phyloP scores from a whole-genome alignment of 129 eudicot species.

The Smallanthus sonchifolius region DNA sequence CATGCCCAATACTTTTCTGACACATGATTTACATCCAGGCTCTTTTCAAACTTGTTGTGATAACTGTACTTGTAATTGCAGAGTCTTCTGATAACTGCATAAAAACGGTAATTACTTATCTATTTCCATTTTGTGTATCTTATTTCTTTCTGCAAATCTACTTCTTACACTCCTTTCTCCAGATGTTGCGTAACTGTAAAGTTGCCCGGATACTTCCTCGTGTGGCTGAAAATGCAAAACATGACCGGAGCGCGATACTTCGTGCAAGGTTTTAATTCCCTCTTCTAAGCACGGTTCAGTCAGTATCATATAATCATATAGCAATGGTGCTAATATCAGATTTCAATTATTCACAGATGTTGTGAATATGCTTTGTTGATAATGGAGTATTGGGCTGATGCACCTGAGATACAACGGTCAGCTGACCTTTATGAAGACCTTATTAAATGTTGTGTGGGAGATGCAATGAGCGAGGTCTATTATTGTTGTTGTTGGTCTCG shows the following conservation, averaged over 20 bases:
- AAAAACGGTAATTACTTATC: slow-evolving; percentile 60
- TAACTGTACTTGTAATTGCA: slow-evolving; percentile 95
- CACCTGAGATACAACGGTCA: slow-evolving; percentile 92
- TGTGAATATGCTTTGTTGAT: slow-evolving; percentile 93
- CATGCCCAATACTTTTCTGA: slow-evolving; percentile 31
- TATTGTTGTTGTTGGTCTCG: not conserved
- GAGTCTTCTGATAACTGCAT: slow-evolving; percentile 99
- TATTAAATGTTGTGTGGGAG: slow-evolving; percentile 84
- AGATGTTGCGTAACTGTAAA: slow-evolving; percentile 99
- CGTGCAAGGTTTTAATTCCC: slow-evolving; percentile 68
- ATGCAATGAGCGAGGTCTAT: slow-evolving; percentile 94
- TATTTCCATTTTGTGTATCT: not conserved
- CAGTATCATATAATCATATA: not conserved
- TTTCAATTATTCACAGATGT: slow-evolving; percentile 45
- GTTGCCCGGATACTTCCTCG: slow-evolving; percentile 88
- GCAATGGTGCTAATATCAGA: not conserved
- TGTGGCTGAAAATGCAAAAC: slow-evolving; percentile 83
- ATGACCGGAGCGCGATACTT: slow-evolving; percentile 86
- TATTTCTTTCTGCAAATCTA: not conserved
- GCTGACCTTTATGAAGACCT: slow-evolving; percentile 97
- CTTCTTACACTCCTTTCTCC: slow-evolving; percentile 6
- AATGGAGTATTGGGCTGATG: slow-evolving; percentile 94
- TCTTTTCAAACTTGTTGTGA: slow-evolving; percentile 97
- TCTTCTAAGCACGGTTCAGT: not conserved
- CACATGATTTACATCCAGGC: slow-evolving; percentile 56